phyloP scores from a whole-genome alignment of 2,329 filamentous ascomycete genomes.

The Phialocephala sp. region DNA sequence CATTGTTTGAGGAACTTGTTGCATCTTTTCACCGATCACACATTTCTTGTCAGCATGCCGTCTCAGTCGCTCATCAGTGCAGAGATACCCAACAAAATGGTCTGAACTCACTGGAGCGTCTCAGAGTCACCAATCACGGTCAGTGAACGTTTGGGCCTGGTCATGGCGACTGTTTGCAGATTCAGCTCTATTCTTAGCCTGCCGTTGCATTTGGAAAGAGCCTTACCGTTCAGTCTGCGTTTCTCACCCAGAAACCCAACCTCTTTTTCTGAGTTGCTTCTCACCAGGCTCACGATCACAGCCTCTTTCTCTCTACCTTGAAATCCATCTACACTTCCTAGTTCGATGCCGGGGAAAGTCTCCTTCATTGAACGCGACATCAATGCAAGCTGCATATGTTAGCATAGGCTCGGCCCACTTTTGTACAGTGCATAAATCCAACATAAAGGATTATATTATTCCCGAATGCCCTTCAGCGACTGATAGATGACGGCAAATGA shows the following conservation, averaged over 20 bases:
- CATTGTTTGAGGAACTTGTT: constrained; percentile 85
- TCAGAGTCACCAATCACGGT: constrained; percentile 94
- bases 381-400: constrained; percentile 66
- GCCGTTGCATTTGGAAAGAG: constrained; percentile 9
- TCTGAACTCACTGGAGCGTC: constrained; percentile 75
- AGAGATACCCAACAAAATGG: constrained; percentile 22
- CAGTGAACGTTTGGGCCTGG: constrained; percentile 86
- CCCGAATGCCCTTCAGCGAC: neutral
- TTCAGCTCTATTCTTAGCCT: constrained; percentile 16
- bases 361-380: constrained; percentile 80
- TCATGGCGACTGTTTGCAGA: constrained; percentile 82
- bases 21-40: constrained; percentile 28
- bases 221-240: constrained; percentile 85
- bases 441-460: constrained; percentile 2
- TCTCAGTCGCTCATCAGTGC: constrained; percentile 28
- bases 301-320: constrained; percentile 98
- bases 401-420: constrained; percentile 28
- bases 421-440: constrained; percentile 14
- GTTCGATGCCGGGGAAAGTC: constrained; percentile 80
- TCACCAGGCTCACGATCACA: constrained; percentile 89
- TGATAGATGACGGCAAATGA: neutral
- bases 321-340: constrained; percentile 97
- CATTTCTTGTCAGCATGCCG: constrained; percentile 35
- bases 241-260: constrained; percentile 95
- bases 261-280: constrained; percentile 85